Base-by-base conservation (phyloP, 495 filamentous ascomycete genomes). In the Aspergillus egyptiacus region DNA sequence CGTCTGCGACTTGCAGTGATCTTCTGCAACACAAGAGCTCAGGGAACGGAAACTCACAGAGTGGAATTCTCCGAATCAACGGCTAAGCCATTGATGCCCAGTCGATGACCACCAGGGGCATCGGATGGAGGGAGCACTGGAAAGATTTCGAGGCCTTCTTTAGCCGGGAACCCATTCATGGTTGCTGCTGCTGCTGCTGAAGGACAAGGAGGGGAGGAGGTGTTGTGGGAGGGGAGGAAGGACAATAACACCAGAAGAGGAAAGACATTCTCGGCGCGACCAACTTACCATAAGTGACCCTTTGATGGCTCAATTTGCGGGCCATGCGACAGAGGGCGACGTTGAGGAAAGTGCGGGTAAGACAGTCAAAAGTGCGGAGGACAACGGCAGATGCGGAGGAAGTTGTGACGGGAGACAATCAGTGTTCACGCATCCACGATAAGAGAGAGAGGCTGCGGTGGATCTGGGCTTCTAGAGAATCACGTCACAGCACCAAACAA, bases 121-220 rank as follows among this genome's bases (percentile, higher is more conserved):
- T 95, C 88, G 51, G 90, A 88, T 40, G 93, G 86, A 62, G 95
- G 93, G 55, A 98, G 81, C 68, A 98, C 93, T 98, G 60, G 23
- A 36, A 20, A 43, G 40, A 54, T 45, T 55, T 22, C 35, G 27
- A 22, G 48, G 20, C 41, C 39, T 34, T 41, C 15, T 57, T 66
- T 31, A 61, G 53, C 31, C 10, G 20, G 33, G 11, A 42, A 28
- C 28, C 19, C 38, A 44, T 27, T 14, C 41, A 44, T 44, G 23
- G 36, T n/a, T 1, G 41, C 41, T 15, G 27, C 9, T 2, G 30
- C n/a, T n/a, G n/a, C n/a, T n/a, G n/a, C n/a, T n/a, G n/a, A 22
- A 23, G 28, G 27, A 28, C 25, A 8, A 5, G 31, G 14, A 33
- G 23, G 22, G 24, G 34, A 4, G 9, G 25, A 20, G 43, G 9